These are phyloP conservation scores for Dipteronia sinensis DNA, from an alignment of 345 rosid genomes.

Conservation along the genomic window DNA sequence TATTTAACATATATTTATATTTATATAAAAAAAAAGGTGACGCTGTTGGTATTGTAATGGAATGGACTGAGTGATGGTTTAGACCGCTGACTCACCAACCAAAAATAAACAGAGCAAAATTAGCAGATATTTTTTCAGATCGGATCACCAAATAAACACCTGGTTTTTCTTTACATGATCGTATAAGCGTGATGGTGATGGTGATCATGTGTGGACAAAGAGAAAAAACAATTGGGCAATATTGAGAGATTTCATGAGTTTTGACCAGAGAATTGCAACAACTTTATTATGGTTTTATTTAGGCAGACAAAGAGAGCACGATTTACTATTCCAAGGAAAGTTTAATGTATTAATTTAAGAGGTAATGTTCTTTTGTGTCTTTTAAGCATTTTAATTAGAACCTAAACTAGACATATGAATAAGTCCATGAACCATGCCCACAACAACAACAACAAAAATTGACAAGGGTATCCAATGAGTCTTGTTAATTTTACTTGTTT, in stretches of 20 bases:
- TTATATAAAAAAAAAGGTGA: neutral
- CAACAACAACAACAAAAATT: neutral
- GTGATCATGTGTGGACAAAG: constrained; percentile 17
- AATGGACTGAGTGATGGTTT: neutral
- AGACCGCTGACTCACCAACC: constrained; percentile 34
- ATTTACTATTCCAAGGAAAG: constrained; percentile 45
- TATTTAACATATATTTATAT: neutral
- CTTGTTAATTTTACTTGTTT: neutral
- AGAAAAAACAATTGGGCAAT: neutral
- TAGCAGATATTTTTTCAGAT: neutral
- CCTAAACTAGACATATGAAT: too few species aligned
- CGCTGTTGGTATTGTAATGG: constrained; percentile 4
- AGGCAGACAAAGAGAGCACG: constrained; percentile 54
- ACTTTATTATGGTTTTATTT: neutral
- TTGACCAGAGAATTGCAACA: neutral
- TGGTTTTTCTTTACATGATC: neutral
- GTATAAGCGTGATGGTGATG: constrained; percentile 18
- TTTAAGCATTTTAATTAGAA: constrained; percentile 18
- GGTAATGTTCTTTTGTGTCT: neutral
- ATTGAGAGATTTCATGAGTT: too few species aligned
- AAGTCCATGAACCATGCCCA: neutral
- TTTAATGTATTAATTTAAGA: too few species aligned
- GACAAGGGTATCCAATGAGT: constrained; percentile 39
- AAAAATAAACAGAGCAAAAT: neutral
- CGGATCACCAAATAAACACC: neutral